phyloP scores from a whole-genome alignment of 306 rosid genomes.

The Trifolium repens region DNA sequence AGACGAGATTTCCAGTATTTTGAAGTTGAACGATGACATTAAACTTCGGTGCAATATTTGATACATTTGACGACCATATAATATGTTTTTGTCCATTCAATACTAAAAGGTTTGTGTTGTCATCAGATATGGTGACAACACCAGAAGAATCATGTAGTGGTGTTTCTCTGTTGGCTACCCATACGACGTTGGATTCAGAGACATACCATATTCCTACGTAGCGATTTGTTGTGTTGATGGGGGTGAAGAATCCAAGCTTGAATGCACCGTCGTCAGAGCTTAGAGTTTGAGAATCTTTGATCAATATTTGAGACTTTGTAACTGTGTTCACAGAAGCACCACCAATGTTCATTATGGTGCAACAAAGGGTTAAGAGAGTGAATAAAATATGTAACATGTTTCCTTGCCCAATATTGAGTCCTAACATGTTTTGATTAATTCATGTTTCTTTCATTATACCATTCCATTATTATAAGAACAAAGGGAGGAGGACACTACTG shows the following conservation, averaged over 20 bases:
- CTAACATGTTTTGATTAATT: not conserved
- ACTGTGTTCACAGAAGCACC: not conserved
- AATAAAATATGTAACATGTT: constrained; percentile 4
- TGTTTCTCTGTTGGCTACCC: constrained; percentile 53
- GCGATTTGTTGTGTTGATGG: constrained; percentile 20
- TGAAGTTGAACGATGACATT: constrained; percentile 29
- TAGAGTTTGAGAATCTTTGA: constrained; percentile 21
- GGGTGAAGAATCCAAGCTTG: constrained; percentile 57
- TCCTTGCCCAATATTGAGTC: not conserved
- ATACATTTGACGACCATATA: constrained; percentile 51
- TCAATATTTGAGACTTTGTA: not conserved
- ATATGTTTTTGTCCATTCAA: constrained; percentile 18
- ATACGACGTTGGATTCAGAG: constrained; percentile 18
- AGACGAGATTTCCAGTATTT: constrained; percentile 46
- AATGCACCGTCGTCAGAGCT: constrained; percentile 3
- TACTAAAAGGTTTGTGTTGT: constrained; percentile 39
- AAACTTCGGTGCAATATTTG: constrained; percentile 35
- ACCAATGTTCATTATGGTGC: not conserved
- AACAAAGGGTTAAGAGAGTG: not conserved
- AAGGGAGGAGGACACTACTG: not conserved
- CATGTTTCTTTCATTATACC: no score
- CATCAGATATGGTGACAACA: constrained; percentile 28
- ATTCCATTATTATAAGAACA: not conserved
- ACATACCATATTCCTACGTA: constrained; percentile 55
- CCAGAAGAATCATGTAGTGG: constrained; percentile 44